Evolutionary conservation across 805 yeast species (phyloP).

Genomic region (Blastobotrys americana): DNA sequence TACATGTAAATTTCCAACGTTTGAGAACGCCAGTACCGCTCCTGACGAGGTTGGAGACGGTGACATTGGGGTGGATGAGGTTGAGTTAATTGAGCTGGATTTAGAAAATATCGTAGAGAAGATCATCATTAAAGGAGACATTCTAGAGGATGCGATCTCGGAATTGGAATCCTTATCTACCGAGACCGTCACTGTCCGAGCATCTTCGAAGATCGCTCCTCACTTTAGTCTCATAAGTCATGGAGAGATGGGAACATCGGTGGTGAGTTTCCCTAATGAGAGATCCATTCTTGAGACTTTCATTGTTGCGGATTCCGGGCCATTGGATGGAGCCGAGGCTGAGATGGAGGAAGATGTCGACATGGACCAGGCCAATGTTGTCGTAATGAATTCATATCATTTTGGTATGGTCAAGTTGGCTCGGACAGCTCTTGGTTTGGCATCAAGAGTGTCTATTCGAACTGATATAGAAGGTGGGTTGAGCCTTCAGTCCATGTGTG

Average conservation of each 20-base stretch:
- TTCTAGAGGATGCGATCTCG: conserved; percentile 45
- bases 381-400: conserved; percentile 35
- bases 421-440: conserved; percentile 41
- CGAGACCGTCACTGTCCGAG: conserved; percentile 37
- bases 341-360: conserved; percentile 14
- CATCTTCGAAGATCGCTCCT: conserved; percentile 30
- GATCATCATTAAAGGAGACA: conserved; percentile 46
- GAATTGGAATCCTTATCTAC: conserved; percentile 52
- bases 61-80: conserved; percentile 30
- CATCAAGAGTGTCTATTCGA: conserved; percentile 48
- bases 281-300: conserved; percentile 56
- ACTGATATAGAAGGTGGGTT: conserved; percentile 46
- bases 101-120: conserved; percentile 41
- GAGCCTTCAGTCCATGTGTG: conserved; percentile 41
- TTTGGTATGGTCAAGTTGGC: conserved; percentile 43
- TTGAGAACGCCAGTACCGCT: conserved; percentile 25
- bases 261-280: conserved; percentile 58
- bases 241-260: conserved; percentile 68
- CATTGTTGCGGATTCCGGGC: conserved; percentile 22
- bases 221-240: conserved; percentile 53
- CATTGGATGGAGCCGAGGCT: conserved; percentile 24
- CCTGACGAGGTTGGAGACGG: conserved; percentile 28
- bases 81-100: conserved; percentile 35
- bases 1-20: conserved; percentile 49
- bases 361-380: conserved; percentile 21